Conservation (phyloP, 495 filamentous ascomycete genomes). For the Staphylotrichum longicolle region DNA sequence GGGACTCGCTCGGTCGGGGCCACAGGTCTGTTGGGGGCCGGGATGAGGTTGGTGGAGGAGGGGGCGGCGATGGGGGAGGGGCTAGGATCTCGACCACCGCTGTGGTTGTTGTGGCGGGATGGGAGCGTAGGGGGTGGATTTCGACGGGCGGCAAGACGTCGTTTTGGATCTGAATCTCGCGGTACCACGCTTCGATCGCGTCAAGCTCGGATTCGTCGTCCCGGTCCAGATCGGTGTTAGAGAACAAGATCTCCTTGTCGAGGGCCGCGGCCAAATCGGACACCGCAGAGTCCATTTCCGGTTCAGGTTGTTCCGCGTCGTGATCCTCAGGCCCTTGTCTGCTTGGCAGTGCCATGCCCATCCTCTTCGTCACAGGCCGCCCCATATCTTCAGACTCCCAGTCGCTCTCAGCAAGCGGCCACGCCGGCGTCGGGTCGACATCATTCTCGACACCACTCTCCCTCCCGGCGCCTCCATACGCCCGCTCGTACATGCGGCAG, state of each 20-base stretch:
- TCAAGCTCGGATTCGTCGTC: slow-evolving; percentile 30
- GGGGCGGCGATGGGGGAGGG: not conserved
- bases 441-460: slow-evolving; percentile 31
- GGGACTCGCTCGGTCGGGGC: not conserved
- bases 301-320: not conserved
- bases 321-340: not conserved
- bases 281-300: not conserved
- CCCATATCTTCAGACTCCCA: not conserved
- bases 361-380: not conserved
- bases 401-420: slow-evolving; percentile 20
- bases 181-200: slow-evolving; percentile 37
- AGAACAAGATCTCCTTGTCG: slow-evolving; percentile 24
- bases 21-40: not conserved
- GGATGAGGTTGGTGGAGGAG: slow-evolving; percentile 9
- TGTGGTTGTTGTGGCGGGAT: not conserved
- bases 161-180: slow-evolving; percentile 27
- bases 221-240: not conserved
- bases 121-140: slow-evolving; percentile 16
- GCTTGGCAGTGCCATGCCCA: not conserved
- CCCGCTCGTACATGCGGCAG: slow-evolving; percentile 55
- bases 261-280: slow-evolving; percentile 4
- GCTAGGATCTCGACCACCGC: slow-evolving; percentile 10
- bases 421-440: slow-evolving; percentile 19
- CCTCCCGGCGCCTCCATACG: slow-evolving; percentile 46
- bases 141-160: not conserved